Base-by-base conservation (phyloP, 768 basidiomycete species). In the Macrolepiota albuminosa region DNA sequence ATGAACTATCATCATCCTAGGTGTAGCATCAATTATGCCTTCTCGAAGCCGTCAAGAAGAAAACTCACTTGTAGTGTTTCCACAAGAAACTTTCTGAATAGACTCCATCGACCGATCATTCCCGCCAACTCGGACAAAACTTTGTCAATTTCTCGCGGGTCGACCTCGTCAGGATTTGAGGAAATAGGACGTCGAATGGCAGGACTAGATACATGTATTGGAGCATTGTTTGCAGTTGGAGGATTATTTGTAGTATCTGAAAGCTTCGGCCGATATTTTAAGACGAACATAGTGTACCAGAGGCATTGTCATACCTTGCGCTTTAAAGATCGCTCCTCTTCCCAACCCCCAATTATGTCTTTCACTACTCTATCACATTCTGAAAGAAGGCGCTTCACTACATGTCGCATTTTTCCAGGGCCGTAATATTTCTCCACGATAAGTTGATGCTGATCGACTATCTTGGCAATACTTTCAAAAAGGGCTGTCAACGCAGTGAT, bases 401-500 rank as follows among this genome's bases (percentile, higher is more conserved):
- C 93, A 39, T 74, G 81, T 45, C 79, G 75, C 96, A 98, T 98
- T 71, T 89, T 89, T 0, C 93, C 91, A 9, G 72, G 66, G 0
- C 97, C 97, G 67, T 99, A 99, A 73, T 99, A 98, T 74, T 97
- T 98, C 69, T 98, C 96, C 1, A 99, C 95, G 5, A 99, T 86
- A 2, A 94, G 92, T 65, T 97, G 96, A 69, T 99, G 97, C 68
- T 99, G 97, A 67, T 96, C 94, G 24, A 99, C 88, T 63, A 99
- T 94, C 78, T 93, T 85, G 0, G 95, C 97, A 54, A 99, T 89
- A 58, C 88, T 90, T 74, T 99, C 97, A 65, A 98, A 95, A 1
- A 99, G 81, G 6, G 92, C 87, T 2, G 96, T 98, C 57, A 99
- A 75, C 11, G 88, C 83, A 3, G 93, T 87, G 63, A 97, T 86